Conservation (phyloP, 192 early-diverging fungal genomes). For the Backusella macrospora region DNA sequence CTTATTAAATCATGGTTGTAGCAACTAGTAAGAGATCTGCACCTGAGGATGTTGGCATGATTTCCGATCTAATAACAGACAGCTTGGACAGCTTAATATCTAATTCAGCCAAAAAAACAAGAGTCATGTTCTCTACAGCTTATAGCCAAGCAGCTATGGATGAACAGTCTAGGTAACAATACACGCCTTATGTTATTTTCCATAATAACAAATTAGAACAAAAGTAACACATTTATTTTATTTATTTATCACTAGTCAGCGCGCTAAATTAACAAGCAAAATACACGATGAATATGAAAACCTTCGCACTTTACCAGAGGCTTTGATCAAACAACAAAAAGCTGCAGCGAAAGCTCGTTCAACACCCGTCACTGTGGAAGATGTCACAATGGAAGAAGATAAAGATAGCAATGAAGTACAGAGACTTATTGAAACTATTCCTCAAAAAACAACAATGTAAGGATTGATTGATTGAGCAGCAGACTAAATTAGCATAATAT, state of each 20-base stretch:
- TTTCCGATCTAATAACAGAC: constrained; percentile 17
- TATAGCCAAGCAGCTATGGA: constrained; percentile 46
- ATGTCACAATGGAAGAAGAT: constrained; percentile 30
- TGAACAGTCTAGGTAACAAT: constrained; percentile 39
- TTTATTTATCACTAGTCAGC: constrained; percentile 50
- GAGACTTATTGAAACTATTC: constrained; percentile 48
- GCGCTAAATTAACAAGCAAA: constrained; percentile 71
- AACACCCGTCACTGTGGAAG: constrained; percentile 32
- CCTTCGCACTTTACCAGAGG: constrained; percentile 63
- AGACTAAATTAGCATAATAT: not conserved
- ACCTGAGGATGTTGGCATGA: constrained; percentile 10
- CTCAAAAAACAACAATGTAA: constrained; percentile 37
- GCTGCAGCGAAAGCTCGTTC: constrained; percentile 44
- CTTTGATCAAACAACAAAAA: constrained; percentile 56
- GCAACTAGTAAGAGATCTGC: constrained; percentile 28
- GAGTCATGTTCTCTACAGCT: constrained; percentile 36
- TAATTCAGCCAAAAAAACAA: constrained; percentile 37
- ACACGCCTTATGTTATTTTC: not conserved
- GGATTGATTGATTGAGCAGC: not conserved
- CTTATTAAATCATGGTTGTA: constrained; percentile 27
- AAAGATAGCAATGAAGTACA: constrained; percentile 44
- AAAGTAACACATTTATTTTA: not conserved
- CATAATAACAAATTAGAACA: not conserved
- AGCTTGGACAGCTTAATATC: constrained; percentile 23
- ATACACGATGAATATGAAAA: constrained; percentile 75